Evolutionary conservation across 495 filamentous ascomycete genomes (phyloP), one percentile per base, ranked within the genome.

Genomic region (Clavariopsis aquatica): DNA sequence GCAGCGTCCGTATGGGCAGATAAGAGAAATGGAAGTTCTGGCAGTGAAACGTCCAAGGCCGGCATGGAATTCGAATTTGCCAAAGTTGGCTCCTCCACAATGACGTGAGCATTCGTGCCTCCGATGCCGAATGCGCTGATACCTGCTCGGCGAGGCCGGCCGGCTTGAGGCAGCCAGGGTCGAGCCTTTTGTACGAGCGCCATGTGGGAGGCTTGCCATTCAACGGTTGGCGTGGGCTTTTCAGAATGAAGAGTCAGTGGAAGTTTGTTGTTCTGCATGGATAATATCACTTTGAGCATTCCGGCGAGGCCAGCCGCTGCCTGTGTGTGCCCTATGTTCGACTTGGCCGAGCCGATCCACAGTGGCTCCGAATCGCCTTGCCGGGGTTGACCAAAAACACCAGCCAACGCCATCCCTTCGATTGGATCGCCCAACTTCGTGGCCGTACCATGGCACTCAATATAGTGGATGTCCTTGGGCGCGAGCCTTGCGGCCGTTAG

Each of bases 251-350:
- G 17, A 2, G 52, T 55, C 17, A 2, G 45, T 7, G 64, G 56
- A 41, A 66, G 52, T 7, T 1, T 9, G 12, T n/a, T n/a, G 1
- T 61, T 1, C 7, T 79, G 74, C 17, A 85, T 79, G 80, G 84
- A 82, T 15, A 79, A 55, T 15, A 79, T 59, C 2, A 71, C 66
- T 43, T 79, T 81, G 49, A 78, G 74, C 1, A 81, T 55, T 7
- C 73, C 71, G 7, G 75, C 74, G 12, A 80, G 59, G 27, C 75
- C 75, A 54, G 69, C 63, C 1, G 63, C 64, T 1, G 68, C 72
- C 53, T 77, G 73, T 0, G 69, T 43, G 49, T 77, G 75, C 1
- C 75, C 75, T 12, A 77, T 58, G 52, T 71, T 70, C 0, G 66
- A 56, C 49, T 77, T 75, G 2, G 60, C 38, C 15, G 82, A 83